phyloP scores from a whole-genome alignment of 2,329 filamentous ascomycete genomes.

The Aspergillus amoenus region DNA sequence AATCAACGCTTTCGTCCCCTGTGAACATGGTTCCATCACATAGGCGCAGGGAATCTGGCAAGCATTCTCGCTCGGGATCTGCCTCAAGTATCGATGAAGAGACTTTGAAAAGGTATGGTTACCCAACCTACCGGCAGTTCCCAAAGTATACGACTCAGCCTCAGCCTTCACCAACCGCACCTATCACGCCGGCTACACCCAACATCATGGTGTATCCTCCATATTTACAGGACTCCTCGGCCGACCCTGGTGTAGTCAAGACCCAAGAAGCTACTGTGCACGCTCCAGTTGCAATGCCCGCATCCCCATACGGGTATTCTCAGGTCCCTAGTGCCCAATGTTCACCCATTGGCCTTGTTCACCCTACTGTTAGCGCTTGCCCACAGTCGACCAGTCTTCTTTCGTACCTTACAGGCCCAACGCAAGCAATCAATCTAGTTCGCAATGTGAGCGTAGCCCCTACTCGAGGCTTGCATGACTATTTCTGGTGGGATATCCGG shows the following conservation, averaged over 20 bases:
- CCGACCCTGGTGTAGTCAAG: constrained; percentile 41
- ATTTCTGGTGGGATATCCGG: constrained; percentile 96
- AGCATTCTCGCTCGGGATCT: constrained; percentile 61
- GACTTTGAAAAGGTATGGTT: constrained; percentile 69
- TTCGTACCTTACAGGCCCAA: constrained; percentile 73
- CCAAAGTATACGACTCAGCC: constrained; percentile 55
- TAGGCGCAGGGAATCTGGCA: constrained; percentile 38
- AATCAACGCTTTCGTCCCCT: constrained; percentile 63
- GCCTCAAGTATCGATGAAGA: constrained; percentile 67
- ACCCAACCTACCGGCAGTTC: constrained; percentile 79
- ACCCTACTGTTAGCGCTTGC: constrained; percentile 28
- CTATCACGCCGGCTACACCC: constrained; percentile 39
- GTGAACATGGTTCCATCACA: constrained; percentile 53
- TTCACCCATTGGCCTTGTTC: constrained; percentile 25
- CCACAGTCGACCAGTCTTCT: constrained; percentile 65
- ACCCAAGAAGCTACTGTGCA: constrained; percentile 35
- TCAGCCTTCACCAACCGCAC: constrained; percentile 41
- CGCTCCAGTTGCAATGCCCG: constrained; percentile 28
- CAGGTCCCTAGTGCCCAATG: constrained; percentile 25
- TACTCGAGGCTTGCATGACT: constrained; percentile 67
- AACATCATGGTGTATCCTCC: constrained; percentile 39
- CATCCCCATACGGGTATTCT: constrained; percentile 28
- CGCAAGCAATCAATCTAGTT: constrained; percentile 79
- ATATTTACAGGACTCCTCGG: constrained; percentile 30
- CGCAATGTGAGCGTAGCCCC: constrained; percentile 70